Base-by-base conservation (phyloP, 2,329 filamentous ascomycete species). In the Apiospora arundinis region DNA sequence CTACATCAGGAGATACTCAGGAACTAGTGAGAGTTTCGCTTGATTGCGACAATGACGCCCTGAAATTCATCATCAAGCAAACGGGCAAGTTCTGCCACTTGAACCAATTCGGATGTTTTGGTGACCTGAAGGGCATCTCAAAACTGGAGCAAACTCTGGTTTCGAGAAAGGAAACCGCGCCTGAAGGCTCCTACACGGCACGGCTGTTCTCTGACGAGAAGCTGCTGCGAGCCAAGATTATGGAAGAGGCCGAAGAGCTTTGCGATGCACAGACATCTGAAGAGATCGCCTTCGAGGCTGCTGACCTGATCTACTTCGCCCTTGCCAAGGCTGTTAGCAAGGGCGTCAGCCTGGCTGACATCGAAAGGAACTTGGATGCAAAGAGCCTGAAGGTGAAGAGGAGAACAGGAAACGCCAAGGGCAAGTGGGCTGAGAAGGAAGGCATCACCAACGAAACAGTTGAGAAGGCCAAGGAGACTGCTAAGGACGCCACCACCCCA, bases 301-400 rank as follows among this genome's bases (percentile, higher is more conserved):
- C 96, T 0, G 96, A 99, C 79, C 85, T 99, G 70, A 91, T 99
- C 69, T 99, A 98, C 85, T 99, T 99, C 85, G 94, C 95, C 9
- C 84, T 99, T 70, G 94, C 96, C 28, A 97, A 95, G 82, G 97
- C 95, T 72, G 88, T 97, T 56, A 89, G 93, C 70, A 92, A 94
- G 3, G 96, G 95, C 52, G 95, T 97, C 11, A 92, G 89, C 71
- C 83, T 99, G 46, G 92, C 94, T 73, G 95, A 98, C 79, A 93
- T 99, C 70, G 95, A 98, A 84, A 91, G 89, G 71, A 98, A 94
- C 79, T 88, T 99, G 23, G 95, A 99, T 79, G 92, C 94, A 67
- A 99, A 99, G 90, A 95, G 93, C 80, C 86, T 97, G 77, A 98
- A 98, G 86, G 93, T 98, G 69, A 97, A 97, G 88, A 90, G 96